These are phyloP conservation scores for Mycena maculata DNA, from an alignment of 768 basidiomycete genomes.

Conservation along the genomic window DNA sequence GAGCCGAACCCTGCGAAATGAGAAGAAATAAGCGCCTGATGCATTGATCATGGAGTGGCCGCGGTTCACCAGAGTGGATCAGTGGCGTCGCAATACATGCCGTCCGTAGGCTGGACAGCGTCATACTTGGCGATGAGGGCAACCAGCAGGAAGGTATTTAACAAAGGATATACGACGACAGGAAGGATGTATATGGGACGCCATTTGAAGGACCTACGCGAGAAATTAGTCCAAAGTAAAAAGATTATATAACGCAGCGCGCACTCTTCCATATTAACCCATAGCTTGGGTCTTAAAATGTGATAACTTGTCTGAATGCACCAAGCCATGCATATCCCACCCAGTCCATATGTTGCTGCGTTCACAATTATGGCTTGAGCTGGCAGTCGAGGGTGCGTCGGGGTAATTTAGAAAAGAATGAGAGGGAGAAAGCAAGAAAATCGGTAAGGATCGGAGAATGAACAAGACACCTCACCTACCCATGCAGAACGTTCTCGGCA, in stretches of 20 bases:
- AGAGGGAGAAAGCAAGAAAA: no score
- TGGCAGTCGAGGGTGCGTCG: no score
- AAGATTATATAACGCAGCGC: not conserved
- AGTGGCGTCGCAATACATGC: constrained; percentile 22
- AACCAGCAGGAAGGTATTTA: not conserved
- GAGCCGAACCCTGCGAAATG: constrained; percentile 9
- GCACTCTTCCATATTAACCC: constrained; percentile 19
- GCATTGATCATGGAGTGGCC: not conserved
- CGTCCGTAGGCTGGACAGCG: constrained; percentile 24
- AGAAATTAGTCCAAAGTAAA: not conserved
- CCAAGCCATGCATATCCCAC: constrained; percentile 8
- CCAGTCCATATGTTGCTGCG: not conserved
- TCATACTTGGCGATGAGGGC: constrained; percentile 11
- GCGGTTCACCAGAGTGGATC: constrained; percentile 9
- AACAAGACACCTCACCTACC: not conserved
- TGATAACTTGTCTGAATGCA: constrained; percentile 12
- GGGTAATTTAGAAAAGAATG: no score
- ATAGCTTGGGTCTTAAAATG: constrained; percentile 17
- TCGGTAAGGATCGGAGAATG: not conserved
- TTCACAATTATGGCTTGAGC: constrained; percentile 24
- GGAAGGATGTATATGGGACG: constrained; percentile 22
- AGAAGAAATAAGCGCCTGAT: not conserved
- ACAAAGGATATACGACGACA: constrained; percentile 8
- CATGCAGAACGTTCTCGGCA: constrained; percentile 29
- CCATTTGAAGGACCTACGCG: constrained; percentile 20